phyloP scores from a whole-genome alignment of 345 rosid species.

The Eutrema heterophyllum region DNA sequence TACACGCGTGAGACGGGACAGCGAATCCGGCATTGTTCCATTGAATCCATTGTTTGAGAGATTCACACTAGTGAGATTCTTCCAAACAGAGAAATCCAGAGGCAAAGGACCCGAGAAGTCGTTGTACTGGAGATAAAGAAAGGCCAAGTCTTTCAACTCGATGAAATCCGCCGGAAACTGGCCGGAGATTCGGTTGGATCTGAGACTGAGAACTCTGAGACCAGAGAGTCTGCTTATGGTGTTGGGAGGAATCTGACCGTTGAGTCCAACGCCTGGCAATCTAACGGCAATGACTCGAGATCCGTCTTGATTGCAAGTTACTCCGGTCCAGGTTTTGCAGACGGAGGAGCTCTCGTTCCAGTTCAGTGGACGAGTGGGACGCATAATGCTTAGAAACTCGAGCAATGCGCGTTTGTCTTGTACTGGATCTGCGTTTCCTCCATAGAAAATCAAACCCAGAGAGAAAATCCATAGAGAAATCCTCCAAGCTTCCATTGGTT shows the following conservation, averaged over 20 bases:
- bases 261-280: conserved; percentile 83
- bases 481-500: conserved; percentile 25
- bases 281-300: conserved; percentile 65
- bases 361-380: conserved; percentile 63
- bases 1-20: conserved; percentile 46
- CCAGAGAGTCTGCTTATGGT: conserved; percentile 72
- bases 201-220: conserved; percentile 74
- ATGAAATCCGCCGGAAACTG: conserved; percentile 62
- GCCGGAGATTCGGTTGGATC: conserved; percentile 76
- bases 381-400: conserved; percentile 55
- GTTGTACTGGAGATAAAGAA: conserved; percentile 75
- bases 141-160: conserved; percentile 57
- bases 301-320: conserved; percentile 61
- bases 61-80: conserved; percentile 64
- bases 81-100: conserved; percentile 68
- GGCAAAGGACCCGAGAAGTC: conserved; percentile 67
- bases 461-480: conserved; percentile 27
- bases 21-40: conserved; percentile 66
- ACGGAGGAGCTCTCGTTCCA: conserved; percentile 59
- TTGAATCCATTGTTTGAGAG: conserved; percentile 65
- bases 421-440: conserved; percentile 45
- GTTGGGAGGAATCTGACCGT: conserved; percentile 74
- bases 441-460: conserved; percentile 26
- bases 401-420: conserved; percentile 82
- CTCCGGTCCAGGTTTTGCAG: conserved; percentile 76